These are phyloP conservation scores for Penicillium sclerotiorum DNA, from an alignment of 2,329 filamentous ascomycete species.

Conservation along the genomic window DNA sequence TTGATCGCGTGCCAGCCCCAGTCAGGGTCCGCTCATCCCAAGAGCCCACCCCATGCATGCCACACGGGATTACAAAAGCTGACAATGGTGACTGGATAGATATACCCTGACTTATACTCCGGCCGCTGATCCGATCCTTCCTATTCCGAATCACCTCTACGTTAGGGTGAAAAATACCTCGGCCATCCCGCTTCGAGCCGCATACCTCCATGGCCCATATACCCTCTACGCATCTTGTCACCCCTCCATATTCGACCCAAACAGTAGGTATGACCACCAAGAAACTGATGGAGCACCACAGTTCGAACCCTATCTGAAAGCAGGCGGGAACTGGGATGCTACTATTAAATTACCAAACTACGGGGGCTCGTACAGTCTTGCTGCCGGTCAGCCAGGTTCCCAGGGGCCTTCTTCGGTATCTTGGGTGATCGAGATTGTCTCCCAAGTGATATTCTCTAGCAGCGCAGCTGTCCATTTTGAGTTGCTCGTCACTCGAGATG, in stretches of 20 bases:
- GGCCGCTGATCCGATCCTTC: constrained; percentile 83
- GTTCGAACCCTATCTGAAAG: constrained; percentile 95
- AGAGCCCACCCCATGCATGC: too few relatives aligned
- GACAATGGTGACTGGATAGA: constrained; percentile 36
- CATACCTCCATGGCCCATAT: constrained; percentile 95
- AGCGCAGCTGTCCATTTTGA: constrained; percentile 89
- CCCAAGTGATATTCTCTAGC: constrained; percentile 90
- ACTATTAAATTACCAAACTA: constrained; percentile 79
- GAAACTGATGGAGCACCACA: constrained; percentile 77
- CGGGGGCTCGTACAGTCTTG: constrained; percentile 30
- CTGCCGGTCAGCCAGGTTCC: constrained; percentile 49
- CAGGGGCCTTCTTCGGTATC: constrained; percentile 61
- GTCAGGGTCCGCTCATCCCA: too few relatives aligned
- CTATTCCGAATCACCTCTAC: constrained; percentile 76
- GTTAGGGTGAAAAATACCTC: constrained; percentile 92
- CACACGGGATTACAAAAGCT: too few relatives aligned
- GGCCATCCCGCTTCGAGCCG: constrained; percentile 85
- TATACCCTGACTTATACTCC: constrained; percentile 91
- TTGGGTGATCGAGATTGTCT: constrained; percentile 90
- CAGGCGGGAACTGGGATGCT: constrained; percentile 82
- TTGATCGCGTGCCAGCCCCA: too few relatives aligned
- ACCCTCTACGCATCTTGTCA: constrained; percentile 86
- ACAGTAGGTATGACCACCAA: constrained; percentile 71
- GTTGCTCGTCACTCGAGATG: constrained; percentile 79
- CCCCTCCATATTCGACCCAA: constrained; percentile 79